Evolutionary conservation across 2,329 filamentous ascomycete species (phyloP).

Genomic region (Sporothrix schenckii): DNA sequence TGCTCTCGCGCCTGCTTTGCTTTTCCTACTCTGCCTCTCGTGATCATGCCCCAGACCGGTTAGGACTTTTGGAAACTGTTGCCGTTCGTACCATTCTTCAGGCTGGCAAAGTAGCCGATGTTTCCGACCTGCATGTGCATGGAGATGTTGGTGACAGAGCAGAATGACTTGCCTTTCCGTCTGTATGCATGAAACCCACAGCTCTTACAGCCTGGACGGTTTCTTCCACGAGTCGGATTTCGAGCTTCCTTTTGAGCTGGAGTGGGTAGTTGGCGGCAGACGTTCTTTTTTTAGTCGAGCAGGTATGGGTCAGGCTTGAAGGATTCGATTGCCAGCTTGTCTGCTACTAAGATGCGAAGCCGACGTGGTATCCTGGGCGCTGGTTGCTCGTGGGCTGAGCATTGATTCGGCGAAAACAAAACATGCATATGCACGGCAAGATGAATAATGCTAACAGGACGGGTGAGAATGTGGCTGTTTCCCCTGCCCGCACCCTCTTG

Average conservation of each 20-base stretch:
- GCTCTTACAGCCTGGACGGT: not conserved
- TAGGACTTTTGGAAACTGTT: conserved; percentile 6
- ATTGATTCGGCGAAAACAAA: conserved; percentile 10
- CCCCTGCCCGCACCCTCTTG: not conserved
- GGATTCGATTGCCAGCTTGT: conserved; percentile 15
- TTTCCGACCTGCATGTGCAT: conserved; percentile 5
- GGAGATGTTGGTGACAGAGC: not conserved
- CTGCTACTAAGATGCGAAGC: conserved; percentile 15
- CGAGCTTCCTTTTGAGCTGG: not conserved
- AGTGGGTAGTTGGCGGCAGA: not conserved
- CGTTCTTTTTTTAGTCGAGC: conserved; percentile 1
- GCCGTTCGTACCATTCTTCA: not conserved
- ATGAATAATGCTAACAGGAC: not conserved
- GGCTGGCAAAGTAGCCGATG: conserved; percentile 1
- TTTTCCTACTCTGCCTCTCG: not conserved
- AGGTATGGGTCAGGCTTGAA: not conserved
- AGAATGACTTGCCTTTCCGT: conserved; percentile 1
- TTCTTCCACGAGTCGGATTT: conserved; percentile 27
- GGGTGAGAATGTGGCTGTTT: not conserved
- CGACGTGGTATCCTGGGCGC: not conserved
- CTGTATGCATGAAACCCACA: not conserved
- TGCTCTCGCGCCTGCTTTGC: not conserved
- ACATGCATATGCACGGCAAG: not conserved
- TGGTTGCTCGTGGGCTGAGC: not conserved
- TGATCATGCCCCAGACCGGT: not conserved